A percentile compares a stretch with the other conserved stretches of the same genome.
phyloP scores from a whole-genome alignment of 2,329 filamentous ascomycete species.

The Ophiostoma ips region DNA sequence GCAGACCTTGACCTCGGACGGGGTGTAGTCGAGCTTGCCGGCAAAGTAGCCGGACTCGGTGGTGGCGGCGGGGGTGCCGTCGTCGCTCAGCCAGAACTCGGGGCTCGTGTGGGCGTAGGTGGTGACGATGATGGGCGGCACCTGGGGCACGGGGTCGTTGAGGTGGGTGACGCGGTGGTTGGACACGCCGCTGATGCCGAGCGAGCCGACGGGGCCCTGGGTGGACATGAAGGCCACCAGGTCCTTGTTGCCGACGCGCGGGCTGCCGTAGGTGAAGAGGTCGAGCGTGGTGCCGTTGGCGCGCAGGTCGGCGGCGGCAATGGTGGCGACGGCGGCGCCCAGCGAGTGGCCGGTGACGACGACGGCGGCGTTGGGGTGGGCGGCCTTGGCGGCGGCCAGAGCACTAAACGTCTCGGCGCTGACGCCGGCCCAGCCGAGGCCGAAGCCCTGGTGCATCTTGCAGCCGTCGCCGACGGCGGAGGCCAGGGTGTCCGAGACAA shows the following conservation, averaged over 20 bases:
- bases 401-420: conserved; percentile 26
- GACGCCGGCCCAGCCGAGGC: conserved; percentile 43
- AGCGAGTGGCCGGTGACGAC: conserved; percentile 55
- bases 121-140: conserved; percentile 43
- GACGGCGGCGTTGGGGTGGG: conserved; percentile 23
- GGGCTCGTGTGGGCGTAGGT: conserved; percentile 54
- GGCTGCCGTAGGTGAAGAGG: conserved; percentile 53
- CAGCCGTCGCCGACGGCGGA: conserved; percentile 27
- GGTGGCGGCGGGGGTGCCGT: conserved; percentile 17
- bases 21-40: conserved; percentile 20
- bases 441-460: conserved; percentile 43
- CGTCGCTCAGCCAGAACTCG: conserved; percentile 48
- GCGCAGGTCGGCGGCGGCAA: conserved; percentile 45
- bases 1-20: conserved; percentile 32
- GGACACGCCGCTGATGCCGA: conserved; percentile 21
- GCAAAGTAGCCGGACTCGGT: neutral
- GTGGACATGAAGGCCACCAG: conserved; percentile 39
- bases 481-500: neutral
- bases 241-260: conserved; percentile 46
- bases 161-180: conserved; percentile 54
- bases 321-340: conserved; percentile 48
- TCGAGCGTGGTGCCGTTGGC: conserved; percentile 32
- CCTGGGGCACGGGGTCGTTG: conserved; percentile 52
- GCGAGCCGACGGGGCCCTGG: conserved; percentile 22
- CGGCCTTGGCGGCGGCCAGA: conserved; percentile 27